Evolutionary conservation across 371 early-diverging fungal species (phyloP), one percentile per base, ranked within the genome.

Genomic region (Apophysomyces variabilis): DNA sequence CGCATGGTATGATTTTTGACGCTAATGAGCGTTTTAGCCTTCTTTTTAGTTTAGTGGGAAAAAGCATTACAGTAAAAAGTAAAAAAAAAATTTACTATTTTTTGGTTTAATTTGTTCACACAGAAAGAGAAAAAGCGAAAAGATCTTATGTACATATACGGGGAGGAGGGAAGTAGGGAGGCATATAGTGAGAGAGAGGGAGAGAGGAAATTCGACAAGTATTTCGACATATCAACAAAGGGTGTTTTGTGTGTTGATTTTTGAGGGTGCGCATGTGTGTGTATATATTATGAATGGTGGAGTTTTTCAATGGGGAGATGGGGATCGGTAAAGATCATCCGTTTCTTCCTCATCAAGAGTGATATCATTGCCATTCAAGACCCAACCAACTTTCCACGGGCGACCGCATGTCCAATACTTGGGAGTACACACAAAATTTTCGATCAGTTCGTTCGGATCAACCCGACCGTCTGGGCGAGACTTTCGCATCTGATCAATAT

Each of bases 321-420:
- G 44, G 38, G 65, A 58, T 58, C 59, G 58, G 56, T 39, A 54
- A 47, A 47, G 7, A 36, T 66, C 62, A 12, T 61, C 65, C 41
- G 63, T 64, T 56, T 72, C 72, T 36, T 70, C 71, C 35, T 65
- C 72, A 21, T 66, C 70, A 50, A 21, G 16, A 7, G 46, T n/a
- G 46, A 56, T 64, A 61, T 69, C 41, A 16, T 68, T 61, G 14
- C 63, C 69, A 62, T 75, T 46, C 37, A 76, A 65, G 9, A 83
- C 65, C 83, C 83, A 83, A 26, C 80, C 77, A 3, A 80, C 83
- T 64, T 78, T 80, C 83, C 83, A 83, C 14, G 80, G 70, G 26
- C 65, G 69, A 16, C 77, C 78, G 62, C 83, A 83, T 26, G 67
- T 57, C 83, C 83, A 83, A 37, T 80, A 78, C 62, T 83, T 83